phyloP scores from a whole-genome alignment of 75 land plant genomes.

The Cryptomeria japonica region DNA sequence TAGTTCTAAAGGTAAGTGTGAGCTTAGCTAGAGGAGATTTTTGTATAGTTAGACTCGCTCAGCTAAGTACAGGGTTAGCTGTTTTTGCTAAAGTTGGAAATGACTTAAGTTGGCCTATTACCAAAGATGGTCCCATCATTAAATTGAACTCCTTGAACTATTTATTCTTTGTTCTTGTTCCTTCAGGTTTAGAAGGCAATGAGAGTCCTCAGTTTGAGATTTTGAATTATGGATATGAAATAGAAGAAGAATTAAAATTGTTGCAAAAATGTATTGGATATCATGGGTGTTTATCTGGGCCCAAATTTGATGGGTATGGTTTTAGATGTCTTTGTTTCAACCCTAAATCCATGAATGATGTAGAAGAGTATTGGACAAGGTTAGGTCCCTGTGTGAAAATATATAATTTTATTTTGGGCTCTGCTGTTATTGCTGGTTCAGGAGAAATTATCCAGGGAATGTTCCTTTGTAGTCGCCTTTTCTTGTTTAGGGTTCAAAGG shows the following conservation, averaged over 20 bases:
- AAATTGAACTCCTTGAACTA: conserved; percentile 65
- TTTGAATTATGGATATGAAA: conserved; percentile 38
- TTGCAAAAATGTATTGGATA: conserved; percentile 54
- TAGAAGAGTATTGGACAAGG: conserved; percentile 53
- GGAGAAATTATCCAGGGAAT: conserved; percentile 65
- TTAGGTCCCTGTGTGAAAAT: conserved; percentile 62
- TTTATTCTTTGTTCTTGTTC: conserved; percentile 45
- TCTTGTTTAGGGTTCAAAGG: conserved; percentile 20
- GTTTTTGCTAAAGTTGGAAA: conserved; percentile 57
- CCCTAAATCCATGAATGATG: conserved; percentile 3
- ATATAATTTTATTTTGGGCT: conserved; percentile 63
- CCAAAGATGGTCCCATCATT: conserved; percentile 68
- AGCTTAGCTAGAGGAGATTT: conserved; percentile 52
- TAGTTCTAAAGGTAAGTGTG: conserved; percentile 51
- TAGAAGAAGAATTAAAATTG: conserved; percentile 14
- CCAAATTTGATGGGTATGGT: not conserved
- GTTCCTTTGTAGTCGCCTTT: conserved; percentile 47
- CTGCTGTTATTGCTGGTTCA: conserved; percentile 73
- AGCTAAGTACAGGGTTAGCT: conserved; percentile 48
- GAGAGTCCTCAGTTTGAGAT: conserved; percentile 1
- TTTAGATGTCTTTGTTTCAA: not conserved
- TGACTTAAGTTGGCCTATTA: conserved; percentile 60
- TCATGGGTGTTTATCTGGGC: conserved; percentile 55
- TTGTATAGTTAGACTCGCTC: conserved; percentile 25
- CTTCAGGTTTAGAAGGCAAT: conserved; percentile 25